A percentile compares a stretch with the other conserved stretches of the same genome.
Evolutionary conservation across 805 yeast species (phyloP).

Genomic region (Kazachstania kunashirensis): DNA sequence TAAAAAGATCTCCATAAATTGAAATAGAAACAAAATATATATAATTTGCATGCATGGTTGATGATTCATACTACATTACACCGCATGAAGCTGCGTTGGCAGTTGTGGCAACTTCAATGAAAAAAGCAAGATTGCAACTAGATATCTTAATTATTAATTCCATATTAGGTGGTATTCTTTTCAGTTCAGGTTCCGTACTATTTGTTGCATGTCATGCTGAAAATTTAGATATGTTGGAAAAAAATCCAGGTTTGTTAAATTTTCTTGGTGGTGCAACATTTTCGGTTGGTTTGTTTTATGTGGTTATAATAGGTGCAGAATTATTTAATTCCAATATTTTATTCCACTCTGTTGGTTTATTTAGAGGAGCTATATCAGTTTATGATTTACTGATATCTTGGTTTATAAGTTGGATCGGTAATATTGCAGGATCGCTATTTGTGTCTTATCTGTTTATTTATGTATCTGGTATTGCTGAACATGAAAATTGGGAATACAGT

Average conservation of each 20-base stretch:
- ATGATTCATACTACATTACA: slow-evolving; percentile 51
- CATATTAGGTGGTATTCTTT: slow-evolving; percentile 58
- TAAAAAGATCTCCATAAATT: too few species aligned
- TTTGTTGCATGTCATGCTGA: slow-evolving; percentile 46
- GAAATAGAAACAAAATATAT: too few species aligned
- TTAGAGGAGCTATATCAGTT: slow-evolving; percentile 59
- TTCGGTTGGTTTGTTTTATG: slow-evolving; percentile 67
- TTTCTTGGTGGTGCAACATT: slow-evolving; percentile 53
- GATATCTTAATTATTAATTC: slow-evolving; percentile 56
- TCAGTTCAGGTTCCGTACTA: slow-evolving; percentile 66
- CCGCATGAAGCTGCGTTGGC: slow-evolving; percentile 80
- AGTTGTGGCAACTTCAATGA: slow-evolving; percentile 78
- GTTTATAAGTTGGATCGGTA: slow-evolving; percentile 57
- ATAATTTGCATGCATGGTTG: too few species aligned
- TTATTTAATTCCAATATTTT: slow-evolving; percentile 65
- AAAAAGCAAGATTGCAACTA: slow-evolving; percentile 57
- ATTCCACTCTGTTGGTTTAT: slow-evolving; percentile 57
- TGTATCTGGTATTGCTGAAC: slow-evolving; percentile 40
- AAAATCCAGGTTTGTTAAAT: slow-evolving; percentile 44
- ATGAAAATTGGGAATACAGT: slow-evolving; percentile 37
- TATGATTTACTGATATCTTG: slow-evolving; percentile 57
- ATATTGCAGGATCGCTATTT: slow-evolving; percentile 54
- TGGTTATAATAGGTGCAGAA: slow-evolving; percentile 66
- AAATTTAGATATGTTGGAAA: slow-evolving; percentile 33
- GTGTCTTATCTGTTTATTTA: slow-evolving; percentile 56